Conservation (phyloP, 2,329 filamentous ascomycete genomes). For the Penicillium sclerotiorum region DNA sequence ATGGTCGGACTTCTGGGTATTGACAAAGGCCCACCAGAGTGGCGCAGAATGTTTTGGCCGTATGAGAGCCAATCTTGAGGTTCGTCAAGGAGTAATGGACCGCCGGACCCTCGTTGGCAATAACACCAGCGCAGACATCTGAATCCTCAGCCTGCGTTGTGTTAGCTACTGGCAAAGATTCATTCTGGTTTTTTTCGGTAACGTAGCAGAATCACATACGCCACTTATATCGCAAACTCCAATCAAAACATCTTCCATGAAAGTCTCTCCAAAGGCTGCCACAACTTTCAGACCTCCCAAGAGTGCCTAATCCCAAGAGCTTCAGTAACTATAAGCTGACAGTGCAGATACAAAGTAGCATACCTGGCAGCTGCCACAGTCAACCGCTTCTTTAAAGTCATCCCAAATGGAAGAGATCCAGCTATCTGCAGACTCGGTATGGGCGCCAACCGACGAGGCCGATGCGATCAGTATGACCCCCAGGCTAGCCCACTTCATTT, state of each 20-base stretch:
- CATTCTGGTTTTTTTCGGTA: background rate
- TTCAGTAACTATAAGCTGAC: background rate
- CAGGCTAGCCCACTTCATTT: slow-evolving; percentile 18
- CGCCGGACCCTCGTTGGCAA: slow-evolving; percentile 57
- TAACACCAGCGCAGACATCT: slow-evolving; percentile 59
- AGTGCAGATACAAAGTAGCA: background rate
- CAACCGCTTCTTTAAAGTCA: slow-evolving; percentile 34
- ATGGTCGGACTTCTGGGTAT: slow-evolving; percentile 50
- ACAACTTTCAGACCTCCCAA: slow-evolving; percentile 49
- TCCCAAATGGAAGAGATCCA: slow-evolving; percentile 30
- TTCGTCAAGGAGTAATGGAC: slow-evolving; percentile 54
- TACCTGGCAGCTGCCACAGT: slow-evolving; percentile 39
- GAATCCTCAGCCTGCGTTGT: slow-evolving; percentile 50
- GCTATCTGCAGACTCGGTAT: slow-evolving; percentile 13
- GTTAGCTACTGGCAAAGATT: background rate
- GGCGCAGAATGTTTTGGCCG: slow-evolving; percentile 56
- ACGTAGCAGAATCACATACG: slow-evolving; percentile 24
- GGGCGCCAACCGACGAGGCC: slow-evolving; percentile 10
- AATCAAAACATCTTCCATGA: slow-evolving; percentile 44
- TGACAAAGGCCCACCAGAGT: slow-evolving; percentile 58
- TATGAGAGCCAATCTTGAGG: slow-evolving; percentile 53
- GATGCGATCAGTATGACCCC: slow-evolving; percentile 12
- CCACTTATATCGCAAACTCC: slow-evolving; percentile 40
- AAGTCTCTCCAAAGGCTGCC: slow-evolving; percentile 46
- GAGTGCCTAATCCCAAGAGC: slow-evolving; percentile 25